phyloP scores from a whole-genome alignment of 805 yeast genomes.

The Blastobotrys attinorum region DNA sequence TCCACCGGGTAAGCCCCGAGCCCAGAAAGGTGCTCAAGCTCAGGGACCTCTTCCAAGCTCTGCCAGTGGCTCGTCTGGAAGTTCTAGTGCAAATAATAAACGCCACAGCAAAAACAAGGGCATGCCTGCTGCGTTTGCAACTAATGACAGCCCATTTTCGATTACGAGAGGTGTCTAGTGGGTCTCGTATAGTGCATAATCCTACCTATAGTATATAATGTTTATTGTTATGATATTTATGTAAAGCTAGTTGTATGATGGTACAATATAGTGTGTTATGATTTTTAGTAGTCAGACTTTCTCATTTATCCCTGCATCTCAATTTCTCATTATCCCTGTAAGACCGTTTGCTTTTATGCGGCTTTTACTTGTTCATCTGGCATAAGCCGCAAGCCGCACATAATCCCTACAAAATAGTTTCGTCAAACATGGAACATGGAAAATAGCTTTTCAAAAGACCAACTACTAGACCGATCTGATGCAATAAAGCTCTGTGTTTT shows the following conservation, averaged over 20 bases:
- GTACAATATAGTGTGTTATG: not conserved
- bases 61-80: slow-evolving; percentile 5
- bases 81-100: slow-evolving; percentile 3
- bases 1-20: slow-evolving; percentile 7
- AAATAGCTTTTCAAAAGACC: too few relatives aligned
- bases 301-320: not conserved
- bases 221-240: not conserved
- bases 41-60: slow-evolving; percentile 5
- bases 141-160: slow-evolving; percentile 14
- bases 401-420: too few relatives aligned
- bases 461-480: too few relatives aligned
- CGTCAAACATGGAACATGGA: too few relatives aligned
- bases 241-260: not conserved
- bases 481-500: too few relatives aligned
- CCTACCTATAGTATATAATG: too few relatives aligned
- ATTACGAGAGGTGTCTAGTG: too few relatives aligned
- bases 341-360: not conserved
- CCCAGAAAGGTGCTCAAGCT: not conserved
- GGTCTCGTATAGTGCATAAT: too few relatives aligned
- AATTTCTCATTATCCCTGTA: too few relatives aligned
- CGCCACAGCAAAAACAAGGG: slow-evolving; percentile 5
- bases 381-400: too few relatives aligned
- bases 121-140: slow-evolving; percentile 12
- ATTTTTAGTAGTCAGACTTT: not conserved
- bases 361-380: not conserved